phyloP scores from a whole-genome alignment of 768 basidiomycete species.

The Russula earlei region DNA sequence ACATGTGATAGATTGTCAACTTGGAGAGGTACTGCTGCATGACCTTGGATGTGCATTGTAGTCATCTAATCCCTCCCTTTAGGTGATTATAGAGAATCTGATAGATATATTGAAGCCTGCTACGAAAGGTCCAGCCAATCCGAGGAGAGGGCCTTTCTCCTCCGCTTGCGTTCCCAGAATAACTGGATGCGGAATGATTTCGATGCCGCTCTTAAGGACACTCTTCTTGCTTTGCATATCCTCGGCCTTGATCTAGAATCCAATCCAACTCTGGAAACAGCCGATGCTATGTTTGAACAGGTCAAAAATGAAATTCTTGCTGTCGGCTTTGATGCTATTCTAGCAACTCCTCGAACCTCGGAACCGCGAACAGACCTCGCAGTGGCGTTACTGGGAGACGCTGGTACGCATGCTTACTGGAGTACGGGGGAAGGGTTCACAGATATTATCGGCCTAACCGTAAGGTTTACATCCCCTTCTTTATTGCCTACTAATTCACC shows the following conservation, averaged over 20 bases:
- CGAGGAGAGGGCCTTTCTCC: constrained; percentile 47
- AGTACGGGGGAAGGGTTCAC: constrained; percentile 45
- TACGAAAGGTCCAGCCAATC: constrained; percentile 37
- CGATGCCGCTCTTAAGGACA: constrained; percentile 46
- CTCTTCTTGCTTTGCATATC: constrained; percentile 45
- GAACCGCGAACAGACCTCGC: constrained; percentile 54
- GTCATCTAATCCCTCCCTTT: not conserved
- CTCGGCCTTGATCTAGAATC: constrained; percentile 54
- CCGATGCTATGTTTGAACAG: constrained; percentile 56
- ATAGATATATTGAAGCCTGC: constrained; percentile 46
- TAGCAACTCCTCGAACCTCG: constrained; percentile 50
- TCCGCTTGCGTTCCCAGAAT: constrained; percentile 54
- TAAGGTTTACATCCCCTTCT: constrained; percentile 21
- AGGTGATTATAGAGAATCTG: constrained; percentile 49
- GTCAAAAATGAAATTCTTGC: constrained; percentile 64
- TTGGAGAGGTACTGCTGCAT: constrained; percentile 44
- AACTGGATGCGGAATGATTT: constrained; percentile 53
- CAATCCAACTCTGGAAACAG: constrained; percentile 42
- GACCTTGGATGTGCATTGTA: not conserved
- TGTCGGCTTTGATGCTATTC: constrained; percentile 59
- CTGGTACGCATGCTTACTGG: constrained; percentile 67
- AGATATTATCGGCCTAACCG: constrained; percentile 59
- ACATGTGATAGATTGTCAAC: constrained; percentile 39
- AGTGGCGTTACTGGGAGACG: constrained; percentile 58
- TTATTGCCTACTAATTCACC: not conserved